Evolutionary conservation across 2,329 filamentous ascomycete species (phyloP).

Genomic region (Gnomoniopsis smithogilvyi): DNA sequence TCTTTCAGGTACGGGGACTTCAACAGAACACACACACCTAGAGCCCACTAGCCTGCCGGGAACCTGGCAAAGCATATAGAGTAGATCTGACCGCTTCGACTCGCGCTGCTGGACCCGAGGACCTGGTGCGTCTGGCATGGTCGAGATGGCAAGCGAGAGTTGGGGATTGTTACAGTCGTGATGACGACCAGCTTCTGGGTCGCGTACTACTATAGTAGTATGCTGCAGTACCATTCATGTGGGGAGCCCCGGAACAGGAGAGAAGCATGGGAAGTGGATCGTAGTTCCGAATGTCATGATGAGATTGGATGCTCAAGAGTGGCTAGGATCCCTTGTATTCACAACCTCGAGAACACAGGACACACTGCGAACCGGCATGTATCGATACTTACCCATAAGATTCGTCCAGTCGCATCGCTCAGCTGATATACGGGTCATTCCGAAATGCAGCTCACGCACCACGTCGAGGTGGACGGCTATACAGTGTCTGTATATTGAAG

Average conservation of each 20-base stretch:
- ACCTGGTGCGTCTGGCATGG: constrained; percentile 5
- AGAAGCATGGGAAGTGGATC: not conserved
- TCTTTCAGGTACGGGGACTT: no score
- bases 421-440: no score
- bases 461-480: no score
- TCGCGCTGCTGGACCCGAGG: not conserved
- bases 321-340: not conserved
- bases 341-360: not conserved
- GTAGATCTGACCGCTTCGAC: not conserved
- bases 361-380: not conserved
- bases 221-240: not conserved
- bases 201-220: not conserved
- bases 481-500: no score
- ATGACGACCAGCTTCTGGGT: not conserved
- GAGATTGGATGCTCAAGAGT: not conserved
- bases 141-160: not conserved
- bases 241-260: not conserved
- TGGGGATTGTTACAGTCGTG: not conserved
- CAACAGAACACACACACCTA: no score
- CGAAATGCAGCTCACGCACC: no score
- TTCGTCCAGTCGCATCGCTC: no score
- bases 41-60: no score
- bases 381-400: not conserved
- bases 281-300: not conserved
- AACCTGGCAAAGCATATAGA: no score